These are phyloP conservation scores for Ophiostoma sp. DNA, from an alignment of 2,329 filamentous ascomycete genomes.

Conservation along the genomic window DNA sequence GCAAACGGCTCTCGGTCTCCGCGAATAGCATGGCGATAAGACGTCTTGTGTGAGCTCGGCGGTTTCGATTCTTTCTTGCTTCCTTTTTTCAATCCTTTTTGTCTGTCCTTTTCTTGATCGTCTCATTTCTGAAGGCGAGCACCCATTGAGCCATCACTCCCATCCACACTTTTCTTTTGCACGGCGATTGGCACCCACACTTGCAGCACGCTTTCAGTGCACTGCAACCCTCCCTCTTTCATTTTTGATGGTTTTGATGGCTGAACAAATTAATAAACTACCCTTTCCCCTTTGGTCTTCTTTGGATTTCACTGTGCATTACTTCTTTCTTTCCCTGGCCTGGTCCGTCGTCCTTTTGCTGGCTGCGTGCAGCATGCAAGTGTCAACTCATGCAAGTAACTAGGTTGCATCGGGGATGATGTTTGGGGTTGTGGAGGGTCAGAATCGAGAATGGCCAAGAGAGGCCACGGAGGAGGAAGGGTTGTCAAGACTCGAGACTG, in stretches of 20 bases:
- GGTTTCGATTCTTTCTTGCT: neutral
- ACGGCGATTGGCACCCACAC: neutral
- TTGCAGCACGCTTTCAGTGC: neutral
- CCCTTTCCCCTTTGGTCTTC: neutral
- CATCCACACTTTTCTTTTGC: neutral
- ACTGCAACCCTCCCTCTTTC: neutral
- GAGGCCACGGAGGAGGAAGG: neutral
- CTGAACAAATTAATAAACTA: neutral
- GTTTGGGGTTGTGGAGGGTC: neutral
- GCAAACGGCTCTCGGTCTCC: neutral
- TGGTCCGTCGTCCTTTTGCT: neutral
- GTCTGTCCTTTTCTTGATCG: neutral
- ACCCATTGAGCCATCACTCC: neutral
- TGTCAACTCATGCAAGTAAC: constrained; percentile 18
- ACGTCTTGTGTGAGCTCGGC: neutral
- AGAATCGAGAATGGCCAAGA: neutral
- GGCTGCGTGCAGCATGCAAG: constrained; percentile 4
- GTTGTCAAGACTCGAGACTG: neutral
- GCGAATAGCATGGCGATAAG: neutral
- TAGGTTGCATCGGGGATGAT: constrained; percentile 14
- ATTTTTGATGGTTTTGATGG: neutral
- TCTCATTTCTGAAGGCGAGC: neutral
- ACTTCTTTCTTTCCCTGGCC: neutral
- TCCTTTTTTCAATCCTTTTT: neutral
- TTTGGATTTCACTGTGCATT: too few species aligned